Evolutionary conservation across 495 filamentous ascomycete species (phyloP).

Genomic region (Penicillium macrosclerotiorum): DNA sequence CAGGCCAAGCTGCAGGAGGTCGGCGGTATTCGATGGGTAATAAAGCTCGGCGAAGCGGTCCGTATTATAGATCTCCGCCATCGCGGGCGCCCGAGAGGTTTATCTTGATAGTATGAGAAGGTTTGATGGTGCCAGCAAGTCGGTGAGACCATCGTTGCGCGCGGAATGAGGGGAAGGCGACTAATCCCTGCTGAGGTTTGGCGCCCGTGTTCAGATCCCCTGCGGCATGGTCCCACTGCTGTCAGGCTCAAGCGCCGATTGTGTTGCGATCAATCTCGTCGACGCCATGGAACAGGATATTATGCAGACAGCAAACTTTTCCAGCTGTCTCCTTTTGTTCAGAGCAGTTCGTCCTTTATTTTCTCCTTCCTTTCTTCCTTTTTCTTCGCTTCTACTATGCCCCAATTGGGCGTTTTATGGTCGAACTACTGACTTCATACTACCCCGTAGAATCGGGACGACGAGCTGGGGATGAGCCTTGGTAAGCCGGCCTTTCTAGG

Average conservation of each 20-base stretch:
- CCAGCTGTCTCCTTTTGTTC: not conserved
- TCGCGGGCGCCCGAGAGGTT: constrained; percentile 4
- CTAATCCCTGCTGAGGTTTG: constrained; percentile 10
- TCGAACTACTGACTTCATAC: too few relatives aligned
- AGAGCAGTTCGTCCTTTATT: too few relatives aligned
- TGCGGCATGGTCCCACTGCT: too few relatives aligned
- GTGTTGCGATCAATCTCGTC: too few relatives aligned
- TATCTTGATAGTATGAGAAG: not conserved
- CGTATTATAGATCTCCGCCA: constrained; percentile 26
- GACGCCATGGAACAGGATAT: too few relatives aligned
- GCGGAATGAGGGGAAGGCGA: constrained; percentile 3
- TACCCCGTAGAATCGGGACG: too few relatives aligned
- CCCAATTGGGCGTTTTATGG: too few relatives aligned
- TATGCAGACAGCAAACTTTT: not conserved
- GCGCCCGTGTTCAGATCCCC: constrained; percentile 7
- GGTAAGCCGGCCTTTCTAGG: too few relatives aligned
- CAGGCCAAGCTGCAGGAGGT: constrained; percentile 21
- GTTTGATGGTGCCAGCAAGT: constrained; percentile 4
- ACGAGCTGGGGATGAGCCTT: too few relatives aligned
- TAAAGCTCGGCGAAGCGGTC: constrained; percentile 25
- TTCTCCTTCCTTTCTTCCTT: too few relatives aligned
- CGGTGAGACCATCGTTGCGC: constrained; percentile 8
- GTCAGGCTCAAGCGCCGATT: not conserved
- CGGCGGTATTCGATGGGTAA: constrained; percentile 23
- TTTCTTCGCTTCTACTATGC: too few relatives aligned